Percentiles rank a stretch among this genome's conserved stretches.
Evolutionary conservation across 257 asterid genomes (phyloP).

Genomic region (Solanum pimpinellifolium): DNA sequence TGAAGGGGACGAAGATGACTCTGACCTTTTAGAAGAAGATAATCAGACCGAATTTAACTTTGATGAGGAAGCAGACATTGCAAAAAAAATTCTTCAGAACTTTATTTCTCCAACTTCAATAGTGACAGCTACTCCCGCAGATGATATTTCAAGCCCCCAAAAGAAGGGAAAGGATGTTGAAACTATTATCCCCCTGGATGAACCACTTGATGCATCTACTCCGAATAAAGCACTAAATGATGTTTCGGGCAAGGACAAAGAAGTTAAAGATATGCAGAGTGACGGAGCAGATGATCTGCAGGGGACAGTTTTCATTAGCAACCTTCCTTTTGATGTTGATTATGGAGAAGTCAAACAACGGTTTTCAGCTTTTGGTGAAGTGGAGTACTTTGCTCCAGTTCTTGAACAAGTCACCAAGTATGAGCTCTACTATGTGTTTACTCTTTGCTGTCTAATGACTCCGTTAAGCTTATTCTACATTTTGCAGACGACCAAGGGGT

Average conservation of each 20-base stretch:
- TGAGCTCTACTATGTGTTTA: background rate
- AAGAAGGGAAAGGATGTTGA: slow-evolving; percentile 28
- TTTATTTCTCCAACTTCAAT: slow-evolving; percentile 39
- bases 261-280: slow-evolving; percentile 11
- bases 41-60: slow-evolving; percentile 33
- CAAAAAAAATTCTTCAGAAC: slow-evolving; percentile 63
- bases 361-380: slow-evolving; percentile 75
- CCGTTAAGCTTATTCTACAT: background rate
- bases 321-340: slow-evolving; percentile 73
- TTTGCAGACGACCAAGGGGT: slow-evolving; percentile 85
- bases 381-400: slow-evolving; percentile 68
- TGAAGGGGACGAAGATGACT: slow-evolving; percentile 15
- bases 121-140: slow-evolving; percentile 10
- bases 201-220: slow-evolving; percentile 13
- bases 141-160: slow-evolving; percentile 15
- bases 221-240: slow-evolving; percentile 1
- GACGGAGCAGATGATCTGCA: slow-evolving; percentile 65
- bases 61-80: slow-evolving; percentile 61
- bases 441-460: background rate
- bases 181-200: slow-evolving; percentile 12
- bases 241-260: slow-evolving; percentile 10
- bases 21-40: slow-evolving; percentile 28
- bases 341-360: slow-evolving; percentile 74
- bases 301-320: slow-evolving; percentile 69
- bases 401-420: slow-evolving; percentile 87